Evolutionary conservation across 2,329 filamentous ascomycete genomes (phyloP).

Genomic region (Ampelomyces quisqualis): DNA sequence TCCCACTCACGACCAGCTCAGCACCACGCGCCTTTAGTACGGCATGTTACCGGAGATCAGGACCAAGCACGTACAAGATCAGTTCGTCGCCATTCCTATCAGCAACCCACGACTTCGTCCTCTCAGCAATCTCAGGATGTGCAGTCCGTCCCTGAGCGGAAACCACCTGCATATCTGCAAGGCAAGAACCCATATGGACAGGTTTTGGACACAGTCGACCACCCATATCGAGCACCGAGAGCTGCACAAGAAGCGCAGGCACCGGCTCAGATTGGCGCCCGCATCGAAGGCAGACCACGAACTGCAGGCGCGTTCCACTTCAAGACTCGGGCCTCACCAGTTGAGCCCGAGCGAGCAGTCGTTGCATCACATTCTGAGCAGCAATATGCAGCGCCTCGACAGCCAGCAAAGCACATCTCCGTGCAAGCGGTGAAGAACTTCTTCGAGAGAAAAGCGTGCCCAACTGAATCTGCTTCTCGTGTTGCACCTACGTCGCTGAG

Average conservation of each 20-base stretch:
- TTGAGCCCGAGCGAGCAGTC: slow-evolving; percentile 11
- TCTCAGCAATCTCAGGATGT: slow-evolving; percentile 7
- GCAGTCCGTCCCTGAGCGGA: slow-evolving; percentile 13
- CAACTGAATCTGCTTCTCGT: slow-evolving; percentile 12
- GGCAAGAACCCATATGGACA: slow-evolving; percentile 39
- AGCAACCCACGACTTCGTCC: slow-evolving; percentile 8
- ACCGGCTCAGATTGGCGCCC: slow-evolving; percentile 26
- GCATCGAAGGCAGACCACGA: slow-evolving; percentile 19
- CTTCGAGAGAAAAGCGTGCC: slow-evolving; percentile 31
- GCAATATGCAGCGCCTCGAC: slow-evolving; percentile 7
- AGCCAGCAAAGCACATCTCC: slow-evolving; percentile 19
- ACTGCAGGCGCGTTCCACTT: slow-evolving; percentile 21
- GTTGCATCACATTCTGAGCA: slow-evolving; percentile 6
- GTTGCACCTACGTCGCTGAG: too few species aligned
- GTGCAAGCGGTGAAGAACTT: slow-evolving; percentile 31
- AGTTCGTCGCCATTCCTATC: slow-evolving; percentile 9
- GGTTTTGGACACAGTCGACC: slow-evolving; percentile 27
- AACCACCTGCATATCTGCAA: slow-evolving; percentile 30
- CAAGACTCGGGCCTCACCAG: slow-evolving; percentile 17
- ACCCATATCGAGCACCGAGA: slow-evolving; percentile 20
- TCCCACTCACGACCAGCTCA: slow-evolving; percentile 15
- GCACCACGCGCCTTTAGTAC: slow-evolving; percentile 7
- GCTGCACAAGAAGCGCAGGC: slow-evolving; percentile 5
- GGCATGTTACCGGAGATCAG: slow-evolving; percentile 3
- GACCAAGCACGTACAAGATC: slow-evolving; percentile 1